Conservation (phyloP, 768 basidiomycete genomes). For the Tremella yokohamensis region DNA sequence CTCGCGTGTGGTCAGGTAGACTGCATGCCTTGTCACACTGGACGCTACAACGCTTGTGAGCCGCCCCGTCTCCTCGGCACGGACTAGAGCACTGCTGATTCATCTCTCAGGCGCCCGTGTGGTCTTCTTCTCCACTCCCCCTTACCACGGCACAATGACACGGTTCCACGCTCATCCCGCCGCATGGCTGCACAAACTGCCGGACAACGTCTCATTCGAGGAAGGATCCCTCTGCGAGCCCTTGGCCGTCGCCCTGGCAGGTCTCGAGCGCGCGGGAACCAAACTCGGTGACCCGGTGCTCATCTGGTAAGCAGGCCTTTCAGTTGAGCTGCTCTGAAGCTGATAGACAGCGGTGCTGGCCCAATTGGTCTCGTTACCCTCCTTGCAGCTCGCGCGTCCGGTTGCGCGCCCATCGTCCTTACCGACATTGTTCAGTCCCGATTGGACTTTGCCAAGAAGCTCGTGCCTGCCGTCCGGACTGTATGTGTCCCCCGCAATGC, state of each 20-base stretch:
- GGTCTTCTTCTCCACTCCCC: conserved; percentile 53
- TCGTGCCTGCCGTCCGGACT: conserved; percentile 51
- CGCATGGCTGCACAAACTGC: conserved; percentile 53
- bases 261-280: conserved; percentile 51
- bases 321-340: not conserved
- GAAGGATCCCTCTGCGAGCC: conserved; percentile 54
- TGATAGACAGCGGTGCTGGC: conserved; percentile 49
- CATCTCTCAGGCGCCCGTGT: conserved; percentile 44
- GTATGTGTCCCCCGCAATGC: conserved; percentile 44
- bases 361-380: conserved; percentile 54
- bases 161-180: conserved; percentile 50
- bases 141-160: conserved; percentile 52
- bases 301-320: conserved; percentile 44
- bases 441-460: conserved; percentile 52
- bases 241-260: conserved; percentile 53
- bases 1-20: conserved; percentile 46
- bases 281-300: conserved; percentile 52
- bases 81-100: not conserved
- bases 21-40: conserved; percentile 51
- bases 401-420: conserved; percentile 53
- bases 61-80: not conserved
- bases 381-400: conserved; percentile 51
- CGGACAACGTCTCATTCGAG: conserved; percentile 52
- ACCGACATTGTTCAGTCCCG: conserved; percentile 53
- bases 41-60: conserved; percentile 54